These are phyloP conservation scores for Cladosporium colombiae DNA, from an alignment of 2,329 filamentous ascomycete species.

Conservation along the genomic window DNA sequence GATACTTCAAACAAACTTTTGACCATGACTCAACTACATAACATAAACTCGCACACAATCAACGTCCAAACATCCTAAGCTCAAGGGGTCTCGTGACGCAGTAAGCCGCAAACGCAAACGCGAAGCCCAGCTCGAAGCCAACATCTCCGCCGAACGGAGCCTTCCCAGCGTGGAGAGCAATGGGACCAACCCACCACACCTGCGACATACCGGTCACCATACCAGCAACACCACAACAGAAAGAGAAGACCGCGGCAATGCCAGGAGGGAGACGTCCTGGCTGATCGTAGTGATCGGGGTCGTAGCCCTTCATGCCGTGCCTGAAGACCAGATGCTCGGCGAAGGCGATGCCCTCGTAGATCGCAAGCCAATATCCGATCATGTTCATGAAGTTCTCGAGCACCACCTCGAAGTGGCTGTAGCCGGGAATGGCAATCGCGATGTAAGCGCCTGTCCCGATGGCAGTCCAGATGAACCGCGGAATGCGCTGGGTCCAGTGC, in stretches of 20 bases:
- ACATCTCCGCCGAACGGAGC: slow-evolving; percentile 58
- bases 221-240: slow-evolving; percentile 64
- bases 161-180: slow-evolving; percentile 60
- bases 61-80: slow-evolving; percentile 41
- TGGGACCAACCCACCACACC: slow-evolving; percentile 66
- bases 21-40: not conserved
- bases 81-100: slow-evolving; percentile 53
- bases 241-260: slow-evolving; percentile 63
- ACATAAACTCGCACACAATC: not conserved
- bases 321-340: slow-evolving; percentile 70
- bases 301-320: slow-evolving; percentile 61
- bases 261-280: slow-evolving; percentile 61
- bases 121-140: slow-evolving; percentile 67
- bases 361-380: slow-evolving; percentile 70
- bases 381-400: slow-evolving; percentile 68
- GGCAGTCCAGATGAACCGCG: slow-evolving; percentile 68
- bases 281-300: slow-evolving; percentile 59
- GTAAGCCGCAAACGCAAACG: slow-evolving; percentile 58
- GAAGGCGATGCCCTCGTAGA: slow-evolving; percentile 68
- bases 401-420: slow-evolving; percentile 63
- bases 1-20: no score
- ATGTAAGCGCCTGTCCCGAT: slow-evolving; percentile 65
- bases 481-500: slow-evolving; percentile 59
- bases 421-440: slow-evolving; percentile 70
- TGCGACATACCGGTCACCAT: slow-evolving; percentile 72